These are phyloP conservation scores for Vararia minispora DNA, from an alignment of 768 basidiomycete species.

Conservation along the genomic window DNA sequence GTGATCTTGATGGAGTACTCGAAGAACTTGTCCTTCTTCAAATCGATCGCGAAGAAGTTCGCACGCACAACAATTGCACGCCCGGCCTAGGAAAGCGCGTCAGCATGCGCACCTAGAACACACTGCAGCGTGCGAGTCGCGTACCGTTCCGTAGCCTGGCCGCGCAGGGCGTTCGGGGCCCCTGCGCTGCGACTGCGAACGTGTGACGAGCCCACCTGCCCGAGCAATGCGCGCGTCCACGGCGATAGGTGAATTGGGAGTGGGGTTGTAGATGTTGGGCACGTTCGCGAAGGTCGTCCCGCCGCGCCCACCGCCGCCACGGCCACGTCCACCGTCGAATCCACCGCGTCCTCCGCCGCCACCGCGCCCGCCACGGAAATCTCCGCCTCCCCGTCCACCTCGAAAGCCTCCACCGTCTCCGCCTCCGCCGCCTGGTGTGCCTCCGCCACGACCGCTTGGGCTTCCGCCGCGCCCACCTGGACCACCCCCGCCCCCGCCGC, in stretches of 20 bases:
- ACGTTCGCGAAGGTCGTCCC: conserved; percentile 17
- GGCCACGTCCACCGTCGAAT: conserved; percentile 1
- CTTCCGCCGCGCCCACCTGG: too few species aligned
- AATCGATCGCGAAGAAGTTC: conserved; percentile 49
- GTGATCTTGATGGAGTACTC: conserved; percentile 46
- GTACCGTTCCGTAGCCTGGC: conserved; percentile 20
- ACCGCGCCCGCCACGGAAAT: too few species aligned
- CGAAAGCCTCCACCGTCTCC: too few species aligned
- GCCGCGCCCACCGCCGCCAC: conserved; percentile 16
- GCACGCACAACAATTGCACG: conserved; percentile 37
- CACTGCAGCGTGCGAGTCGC: conserved; percentile 21
- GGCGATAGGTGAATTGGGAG: conserved; percentile 19
- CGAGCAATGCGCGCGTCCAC: conserved; percentile 9
- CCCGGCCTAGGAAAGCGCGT: conserved; percentile 35
- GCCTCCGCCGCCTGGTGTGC: too few species aligned
- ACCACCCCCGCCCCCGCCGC: too few species aligned
- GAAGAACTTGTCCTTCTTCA: conserved; percentile 36
- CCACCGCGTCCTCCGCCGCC: conserved; percentile 11
- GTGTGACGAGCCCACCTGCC: conserved; percentile 24
- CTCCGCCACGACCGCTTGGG: too few species aligned
- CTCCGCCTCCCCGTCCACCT: too few species aligned
- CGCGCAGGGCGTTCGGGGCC: conserved; percentile 12
- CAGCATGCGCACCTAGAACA: conserved; percentile 16
- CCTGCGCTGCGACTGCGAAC: neutral
- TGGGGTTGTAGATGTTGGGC: conserved; percentile 12